Evolutionary conservation across 768 basidiomycete species (phyloP), one percentile per base, ranked within the genome.

Genomic region (Tulasnella sp.): DNA sequence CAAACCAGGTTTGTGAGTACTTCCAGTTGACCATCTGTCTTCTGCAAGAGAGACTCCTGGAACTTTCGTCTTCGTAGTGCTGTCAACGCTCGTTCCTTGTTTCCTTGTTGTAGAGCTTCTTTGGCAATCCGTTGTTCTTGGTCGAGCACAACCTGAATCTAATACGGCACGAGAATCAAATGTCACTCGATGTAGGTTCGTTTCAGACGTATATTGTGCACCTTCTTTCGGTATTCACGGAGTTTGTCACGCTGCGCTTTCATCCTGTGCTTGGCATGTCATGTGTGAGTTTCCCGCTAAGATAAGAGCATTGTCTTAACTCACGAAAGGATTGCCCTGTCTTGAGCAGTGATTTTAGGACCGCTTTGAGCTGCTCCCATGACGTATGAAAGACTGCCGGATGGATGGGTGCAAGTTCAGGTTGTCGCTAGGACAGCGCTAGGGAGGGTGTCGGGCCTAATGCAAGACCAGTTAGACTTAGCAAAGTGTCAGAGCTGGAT

Each of bases 241-340:
- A 99, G 85, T 83, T 96, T 98, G 84, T 99, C 97, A 40, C 97
- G 88, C 83, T 99, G 97, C 67, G 97, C 83, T 84, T 99, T 99
- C 79, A 99, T 88, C 82, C 97, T 98, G 49, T 71, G 45, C 73
- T 72, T 79, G 68, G 12, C 14, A 67, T 45, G 42, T n/a, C 34
- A n/a, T n/a, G 77, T 22, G 54, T 71, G 29, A 37, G 42, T 9
- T 0, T 38, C 15, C 19, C 15, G 67, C n/a, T 17, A 42, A 70
- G 39, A 29, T 31, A 34, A 64, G 14, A 67, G 19, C 29, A 22
- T 38, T 29, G 12, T 14, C 5, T 3, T 15, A 17, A 34, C 78
- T 77, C 79, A 99, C 97, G 98, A 97, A 77, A 99, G 88, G 78
- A 99, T 92, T 64, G 97, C 97, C 79, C 91, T 89, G 83, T 99